These are phyloP conservation scores for Dissophora ornata DNA, from an alignment of 192 early-diverging fungal species.

Conservation along the genomic window DNA sequence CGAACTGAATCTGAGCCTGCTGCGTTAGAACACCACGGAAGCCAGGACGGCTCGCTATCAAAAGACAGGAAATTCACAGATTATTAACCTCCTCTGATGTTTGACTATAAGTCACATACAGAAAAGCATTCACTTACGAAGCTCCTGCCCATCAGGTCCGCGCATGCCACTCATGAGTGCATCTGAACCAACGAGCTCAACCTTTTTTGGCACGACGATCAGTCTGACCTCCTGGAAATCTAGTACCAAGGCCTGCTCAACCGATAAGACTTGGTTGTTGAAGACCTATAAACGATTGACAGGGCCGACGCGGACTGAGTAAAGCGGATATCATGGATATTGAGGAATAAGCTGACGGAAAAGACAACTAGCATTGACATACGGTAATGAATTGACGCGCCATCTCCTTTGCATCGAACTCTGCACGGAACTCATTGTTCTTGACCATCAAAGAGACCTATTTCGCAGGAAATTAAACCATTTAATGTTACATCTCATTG, in stretches of 20 bases:
- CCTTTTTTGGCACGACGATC: conserved; percentile 38
- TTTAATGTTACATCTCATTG: too few species aligned
- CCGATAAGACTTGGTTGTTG: conserved; percentile 83
- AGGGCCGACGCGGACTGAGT: too few species aligned
- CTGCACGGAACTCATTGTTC: conserved; percentile 60
- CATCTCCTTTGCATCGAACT: conserved; percentile 82
- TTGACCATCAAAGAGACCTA: conserved; percentile 70
- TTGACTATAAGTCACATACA: too few species aligned
- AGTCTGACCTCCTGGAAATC: conserved; percentile 87
- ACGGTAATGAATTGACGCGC: conserved; percentile 67
- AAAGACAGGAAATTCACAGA: background rate
- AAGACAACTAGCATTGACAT: conserved; percentile 23
- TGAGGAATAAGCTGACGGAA: too few species aligned
- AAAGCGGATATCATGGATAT: too few species aligned
- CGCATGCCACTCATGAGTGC: conserved; percentile 57
- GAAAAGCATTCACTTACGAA: too few species aligned
- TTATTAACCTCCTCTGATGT: too few species aligned
- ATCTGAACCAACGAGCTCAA: conserved; percentile 69
- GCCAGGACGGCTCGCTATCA: conserved; percentile 13
- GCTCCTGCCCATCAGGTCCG: conserved; percentile 22
- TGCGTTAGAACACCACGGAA: conserved; percentile 79
- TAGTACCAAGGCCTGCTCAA: conserved; percentile 81
- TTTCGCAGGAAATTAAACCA: too few species aligned
- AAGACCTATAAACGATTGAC: conserved; percentile 66
- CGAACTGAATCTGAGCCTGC: conserved; percentile 76